Conservation (phyloP, 805 yeast genomes). For the Ogataea nitratoaversa region DNA sequence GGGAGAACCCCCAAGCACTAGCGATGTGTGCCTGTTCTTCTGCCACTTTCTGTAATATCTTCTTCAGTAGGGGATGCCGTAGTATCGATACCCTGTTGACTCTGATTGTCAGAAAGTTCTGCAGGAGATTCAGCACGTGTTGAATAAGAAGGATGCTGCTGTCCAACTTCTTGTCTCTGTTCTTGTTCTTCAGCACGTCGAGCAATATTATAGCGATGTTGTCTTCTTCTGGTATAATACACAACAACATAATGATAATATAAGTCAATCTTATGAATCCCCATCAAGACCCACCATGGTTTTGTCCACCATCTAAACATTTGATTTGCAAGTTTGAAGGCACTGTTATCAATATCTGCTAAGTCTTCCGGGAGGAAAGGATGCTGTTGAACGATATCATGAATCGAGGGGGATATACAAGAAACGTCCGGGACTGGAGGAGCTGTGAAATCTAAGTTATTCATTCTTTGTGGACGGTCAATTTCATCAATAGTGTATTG, state of each 20-base stretch:
- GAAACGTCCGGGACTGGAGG: slow-evolving; percentile 27
- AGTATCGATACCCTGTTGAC: too few relatives aligned
- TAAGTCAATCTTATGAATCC: slow-evolving; percentile 44
- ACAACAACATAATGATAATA: slow-evolving; percentile 47
- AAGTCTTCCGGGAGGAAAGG: slow-evolving; percentile 38
- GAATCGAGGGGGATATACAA: slow-evolving; percentile 20
- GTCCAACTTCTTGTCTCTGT: neutral
- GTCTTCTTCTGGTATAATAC: slow-evolving; percentile 28
- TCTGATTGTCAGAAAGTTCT: too few relatives aligned
- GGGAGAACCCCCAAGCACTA: too few relatives aligned
- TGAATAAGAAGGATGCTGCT: neutral
- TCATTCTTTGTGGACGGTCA: slow-evolving; percentile 8
- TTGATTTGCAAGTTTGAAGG: slow-evolving; percentile 34
- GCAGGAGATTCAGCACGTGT: too few relatives aligned
- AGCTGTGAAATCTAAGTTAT: slow-evolving; percentile 11
- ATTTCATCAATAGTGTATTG: slow-evolving; percentile 1
- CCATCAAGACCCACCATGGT: slow-evolving; percentile 55
- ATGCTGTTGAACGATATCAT: slow-evolving; percentile 30
- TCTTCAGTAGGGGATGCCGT: too few relatives aligned
- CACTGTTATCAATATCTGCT: slow-evolving; percentile 41
- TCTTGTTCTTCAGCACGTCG: neutral
- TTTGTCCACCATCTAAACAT: slow-evolving; percentile 23
- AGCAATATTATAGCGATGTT: slow-evolving; percentile 8
- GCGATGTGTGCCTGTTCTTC: too few relatives aligned
- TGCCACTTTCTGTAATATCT: too few relatives aligned